Conservation (phyloP, 1,139 yeast genomes). For the Petasospora rhodanensis region DNA sequence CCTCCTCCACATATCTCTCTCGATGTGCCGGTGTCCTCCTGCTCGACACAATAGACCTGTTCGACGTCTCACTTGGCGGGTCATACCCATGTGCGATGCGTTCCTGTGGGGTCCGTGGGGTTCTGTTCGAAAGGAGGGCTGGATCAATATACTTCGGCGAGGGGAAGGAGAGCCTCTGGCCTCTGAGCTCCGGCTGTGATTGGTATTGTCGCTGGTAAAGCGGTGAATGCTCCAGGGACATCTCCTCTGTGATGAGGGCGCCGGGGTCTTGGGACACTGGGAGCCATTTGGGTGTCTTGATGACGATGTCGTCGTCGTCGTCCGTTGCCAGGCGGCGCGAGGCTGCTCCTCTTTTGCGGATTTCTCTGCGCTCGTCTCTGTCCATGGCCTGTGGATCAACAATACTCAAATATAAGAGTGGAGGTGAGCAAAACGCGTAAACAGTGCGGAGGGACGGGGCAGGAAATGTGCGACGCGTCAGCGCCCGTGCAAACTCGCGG, state of each 20-base stretch:
- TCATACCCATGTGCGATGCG: slow-evolving; percentile 6
- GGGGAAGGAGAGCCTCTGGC: too few species aligned
- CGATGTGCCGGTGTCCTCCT: slow-evolving; percentile 6
- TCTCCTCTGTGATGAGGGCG: slow-evolving; percentile 19
- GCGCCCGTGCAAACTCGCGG: too few species aligned
- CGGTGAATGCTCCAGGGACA: slow-evolving; percentile 14
- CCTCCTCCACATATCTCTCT: too few species aligned
- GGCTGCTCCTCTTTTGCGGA: slow-evolving; percentile 23
- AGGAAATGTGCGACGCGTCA: too few species aligned
- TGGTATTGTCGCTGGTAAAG: slow-evolving; percentile 1
- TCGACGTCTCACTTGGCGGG: slow-evolving; percentile 10
- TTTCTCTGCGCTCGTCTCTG: slow-evolving; percentile 14
- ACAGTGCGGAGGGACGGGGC: too few species aligned
- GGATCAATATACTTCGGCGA: slow-evolving; percentile 3
- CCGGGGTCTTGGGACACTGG: slow-evolving; percentile 18
- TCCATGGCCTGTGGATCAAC: slow-evolving; percentile 9
- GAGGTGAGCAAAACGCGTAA: slow-evolving; percentile 1
- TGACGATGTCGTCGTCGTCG: slow-evolving; percentile 17
- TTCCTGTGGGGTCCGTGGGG: slow-evolving; percentile 14
- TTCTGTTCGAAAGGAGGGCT: too few species aligned
- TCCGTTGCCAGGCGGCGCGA: slow-evolving; percentile 16
- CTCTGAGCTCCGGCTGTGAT: background rate
- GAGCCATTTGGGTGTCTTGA: slow-evolving; percentile 21
- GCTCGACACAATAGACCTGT: slow-evolving; percentile 15
- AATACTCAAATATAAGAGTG: too few species aligned